These are phyloP conservation scores for Haberlea rhodopensis DNA, from an alignment of 257 asterid genomes.

Conservation along the genomic window DNA sequence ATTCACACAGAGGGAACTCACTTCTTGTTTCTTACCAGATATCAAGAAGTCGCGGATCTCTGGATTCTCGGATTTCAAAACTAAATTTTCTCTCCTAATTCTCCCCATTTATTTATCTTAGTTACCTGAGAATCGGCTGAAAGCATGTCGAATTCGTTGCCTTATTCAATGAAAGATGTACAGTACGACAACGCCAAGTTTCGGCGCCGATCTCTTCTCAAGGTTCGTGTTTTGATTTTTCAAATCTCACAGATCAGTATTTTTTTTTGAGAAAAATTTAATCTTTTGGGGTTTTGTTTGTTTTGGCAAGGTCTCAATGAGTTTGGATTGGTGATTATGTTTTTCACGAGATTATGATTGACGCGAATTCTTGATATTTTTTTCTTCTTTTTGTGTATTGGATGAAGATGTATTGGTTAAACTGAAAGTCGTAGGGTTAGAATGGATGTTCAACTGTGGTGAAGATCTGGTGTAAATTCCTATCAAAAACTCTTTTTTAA, in stretches of 20 bases:
- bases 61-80: conserved; percentile 17
- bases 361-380: background rate
- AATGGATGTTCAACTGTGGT: conserved; percentile 2
- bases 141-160: conserved; percentile 73
- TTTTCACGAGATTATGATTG: too few relatives aligned
- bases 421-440: conserved; percentile 1
- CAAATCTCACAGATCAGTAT: conserved; percentile 26
- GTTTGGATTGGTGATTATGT: background rate
- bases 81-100: conserved; percentile 30
- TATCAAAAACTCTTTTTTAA: background rate
- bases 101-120: conserved; percentile 15
- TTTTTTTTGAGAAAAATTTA: background rate
- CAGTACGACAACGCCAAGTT: conserved; percentile 84
- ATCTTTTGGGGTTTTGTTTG: background rate
- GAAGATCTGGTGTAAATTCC: conserved; percentile 9
- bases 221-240: conserved; percentile 39
- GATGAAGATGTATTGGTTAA: conserved; percentile 16
- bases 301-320: too few relatives aligned
- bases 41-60: conserved; percentile 25
- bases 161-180: conserved; percentile 82
- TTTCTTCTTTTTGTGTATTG: background rate
- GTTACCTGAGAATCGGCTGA: conserved; percentile 17
- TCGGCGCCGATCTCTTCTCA: conserved; percentile 69
- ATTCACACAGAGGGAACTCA: background rate
- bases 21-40: conserved; percentile 8